Evolutionary conservation across 495 filamentous ascomycete genomes (phyloP).

Genomic region (Oidiodendron maius): DNA sequence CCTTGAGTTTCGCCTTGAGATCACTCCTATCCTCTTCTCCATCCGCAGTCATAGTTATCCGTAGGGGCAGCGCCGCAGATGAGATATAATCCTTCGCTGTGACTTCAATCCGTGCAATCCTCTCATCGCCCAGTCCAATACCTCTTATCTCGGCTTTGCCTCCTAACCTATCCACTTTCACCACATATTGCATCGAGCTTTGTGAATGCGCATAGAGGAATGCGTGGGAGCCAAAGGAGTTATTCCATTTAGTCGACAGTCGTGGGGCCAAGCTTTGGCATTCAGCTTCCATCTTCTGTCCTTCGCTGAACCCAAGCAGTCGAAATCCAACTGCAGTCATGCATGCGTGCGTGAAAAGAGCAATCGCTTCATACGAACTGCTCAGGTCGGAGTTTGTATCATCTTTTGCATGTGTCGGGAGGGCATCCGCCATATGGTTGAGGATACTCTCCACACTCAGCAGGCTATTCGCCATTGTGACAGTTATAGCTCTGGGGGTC

Average conservation of each 20-base stretch:
- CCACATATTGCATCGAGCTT: slow-evolving; percentile 76
- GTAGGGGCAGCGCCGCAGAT: slow-evolving; percentile 37
- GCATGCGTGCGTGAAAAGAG: slow-evolving; percentile 77
- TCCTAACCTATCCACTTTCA: slow-evolving; percentile 78
- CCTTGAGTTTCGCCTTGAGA: slow-evolving; percentile 42
- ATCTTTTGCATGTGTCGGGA: slow-evolving; percentile 43
- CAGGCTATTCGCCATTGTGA: slow-evolving; percentile 20
- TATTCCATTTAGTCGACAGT: slow-evolving; percentile 78
- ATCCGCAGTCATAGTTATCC: slow-evolving; percentile 32
- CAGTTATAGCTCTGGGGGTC: background rate
- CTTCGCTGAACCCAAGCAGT: slow-evolving; percentile 76
- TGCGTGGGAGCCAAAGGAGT: slow-evolving; percentile 54
- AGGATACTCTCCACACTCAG: slow-evolving; percentile 39
- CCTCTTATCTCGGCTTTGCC: slow-evolving; percentile 78
- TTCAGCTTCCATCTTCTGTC: slow-evolving; percentile 52
- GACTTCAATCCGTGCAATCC: slow-evolving; percentile 71
- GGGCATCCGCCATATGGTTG: slow-evolving; percentile 50
- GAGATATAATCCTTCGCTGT: slow-evolving; percentile 70
- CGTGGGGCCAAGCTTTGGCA: slow-evolving; percentile 39
- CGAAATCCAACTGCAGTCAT: slow-evolving; percentile 78
- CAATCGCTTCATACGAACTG: slow-evolving; percentile 76
- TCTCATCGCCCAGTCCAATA: slow-evolving; percentile 72
- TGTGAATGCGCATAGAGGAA: slow-evolving; percentile 91
- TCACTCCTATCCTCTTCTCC: slow-evolving; percentile 36
- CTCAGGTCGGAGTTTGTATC: slow-evolving; percentile 57